phyloP scores from a whole-genome alignment of 73 alveolate genomes.

The Durusdinium trenchii region DNA sequence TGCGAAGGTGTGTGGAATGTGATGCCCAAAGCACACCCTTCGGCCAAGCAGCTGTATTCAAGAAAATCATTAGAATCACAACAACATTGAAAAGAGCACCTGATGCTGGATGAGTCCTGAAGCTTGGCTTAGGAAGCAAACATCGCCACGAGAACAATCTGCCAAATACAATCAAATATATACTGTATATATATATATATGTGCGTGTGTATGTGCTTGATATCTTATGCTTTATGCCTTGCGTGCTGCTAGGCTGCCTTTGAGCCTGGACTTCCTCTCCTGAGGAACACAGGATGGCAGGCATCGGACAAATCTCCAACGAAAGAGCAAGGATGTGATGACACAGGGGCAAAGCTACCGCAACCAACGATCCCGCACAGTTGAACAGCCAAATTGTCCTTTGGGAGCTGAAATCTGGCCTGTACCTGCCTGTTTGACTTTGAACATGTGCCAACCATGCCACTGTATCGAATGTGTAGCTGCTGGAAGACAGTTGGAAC shows the following conservation, averaged over 20 bases:
- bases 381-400: too few relatives aligned
- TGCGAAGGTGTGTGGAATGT: too few relatives aligned
- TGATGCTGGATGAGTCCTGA: constrained; percentile 57
- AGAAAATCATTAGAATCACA: constrained; percentile 35
- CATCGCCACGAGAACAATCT: too few relatives aligned
- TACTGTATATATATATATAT: too few relatives aligned
- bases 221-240: too few relatives aligned
- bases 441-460: too few relatives aligned
- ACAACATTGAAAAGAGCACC: constrained; percentile 57
- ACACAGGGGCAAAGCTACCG: background rate
- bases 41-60: constrained; percentile 48
- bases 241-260: background rate
- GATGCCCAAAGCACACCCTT: background rate
- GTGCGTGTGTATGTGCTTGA: too few relatives aligned
- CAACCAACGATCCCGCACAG: too few relatives aligned
- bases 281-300: background rate
- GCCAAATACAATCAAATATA: too few relatives aligned
- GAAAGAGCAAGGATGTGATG: background rate
- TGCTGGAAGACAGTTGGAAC: constrained; percentile 83
- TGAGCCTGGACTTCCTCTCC: constrained; percentile 75
- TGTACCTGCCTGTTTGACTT: too few relatives aligned
- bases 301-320: too few relatives aligned
- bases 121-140: background rate
- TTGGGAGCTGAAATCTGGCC: too few relatives aligned
- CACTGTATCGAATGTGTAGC: constrained; percentile 55